Evolutionary conservation across 2,329 filamentous ascomycete species (phyloP), one percentile per base, ranked within the genome.

Genomic region (Leptodontidium sp.): DNA sequence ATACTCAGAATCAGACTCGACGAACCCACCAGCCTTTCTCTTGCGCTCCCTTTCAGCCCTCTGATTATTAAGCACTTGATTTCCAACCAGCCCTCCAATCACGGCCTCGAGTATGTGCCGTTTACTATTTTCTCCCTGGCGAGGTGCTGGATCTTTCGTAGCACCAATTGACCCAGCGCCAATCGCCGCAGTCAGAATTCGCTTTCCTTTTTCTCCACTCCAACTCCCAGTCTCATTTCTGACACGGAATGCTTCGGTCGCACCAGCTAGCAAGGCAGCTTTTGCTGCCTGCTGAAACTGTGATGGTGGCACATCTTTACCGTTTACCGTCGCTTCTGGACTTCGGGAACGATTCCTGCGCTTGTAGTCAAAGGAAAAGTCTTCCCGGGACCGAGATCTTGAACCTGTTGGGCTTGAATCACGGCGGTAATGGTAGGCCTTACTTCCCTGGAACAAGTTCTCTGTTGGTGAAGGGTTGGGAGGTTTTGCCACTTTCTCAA

Each of bases 251-350:
- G 61, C 61, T 12, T 64, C 61, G 2, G 26, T 7, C 12, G 61
- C 61, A 12, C 61, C 61, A 17, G 61, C 61, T 43, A 64, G 2
- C 26, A 64, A n/a, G 6, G 61, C 61, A 14, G 61, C 61, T 14
- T 53, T 64, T 6, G 61, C 49, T 43, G 29, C 45, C 2, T 21
- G 26, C 21, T 40, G 17, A 5, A 52, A 11, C 11, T 63, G 26
- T 2, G 47, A 38, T 21, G 45, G 12, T 1, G 45, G 15, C 2
- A 43, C 61, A 9, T 32, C n/a, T 17, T 53, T 21, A 4, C 61
- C 47, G 21, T 64, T 40, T 21, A 52, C 11, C 5, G 2, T 40
- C n/a, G 21, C 32, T 12, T 43, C n/a, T 17, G 47, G 61, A 43
- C 47, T 64, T n/a, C 35, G 47, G 5, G 45, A 64, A 15, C 29